Base-by-base conservation (phyloP, 1,284 basidiomycete species). In the Earliella scabrosa region DNA sequence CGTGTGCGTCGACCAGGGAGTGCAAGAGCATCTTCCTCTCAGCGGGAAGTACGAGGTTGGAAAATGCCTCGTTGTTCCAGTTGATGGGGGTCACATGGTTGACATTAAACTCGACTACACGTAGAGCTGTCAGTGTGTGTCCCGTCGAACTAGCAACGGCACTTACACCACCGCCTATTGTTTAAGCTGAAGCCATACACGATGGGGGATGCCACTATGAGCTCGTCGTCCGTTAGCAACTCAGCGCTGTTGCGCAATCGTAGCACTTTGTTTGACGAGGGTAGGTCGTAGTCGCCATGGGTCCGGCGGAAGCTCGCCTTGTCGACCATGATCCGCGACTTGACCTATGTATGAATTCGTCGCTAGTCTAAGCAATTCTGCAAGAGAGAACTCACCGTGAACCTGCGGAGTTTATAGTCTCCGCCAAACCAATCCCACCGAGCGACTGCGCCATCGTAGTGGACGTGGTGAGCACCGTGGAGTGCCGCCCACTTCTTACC, bases 21-120 rank as follows among this genome's bases (percentile, higher is more conserved):
- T 77, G 77, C 13, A 86, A 73, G 4, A 85, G 74, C 10, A 73
- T 67, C 71, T 84, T 85, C 36, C 79, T 75, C 35, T 75, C 75
- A 0, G 71, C 58, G 1, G 81, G 80, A 16, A 86, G 76, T 11
- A 85, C 82, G n/a, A 86, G 76, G 56, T 82, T 81, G 14, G 71
- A 68, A 66, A 84, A 86, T 2, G 83, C 82, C 40, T 83, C 78
- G 16, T 74, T 64, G 63, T 82, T 83, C 82, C 83, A 86, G n/a
- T 76, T 68, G 26, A 86, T 78, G 4, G 76, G 70, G 27, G 69
- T 44, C 18, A 85, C 71, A 48, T 79, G 76, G 38, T 82, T 78
- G 4, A 83, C 73, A 45, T 77, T 74, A 60, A 84, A 82, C 65
- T 83, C 81, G 56, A 84, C 82, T 84, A 7, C n/a, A n/a, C n/a